These are phyloP conservation scores for Microdochium bolleyi DNA, from an alignment of 2,329 filamentous ascomycete genomes.

Conservation along the genomic window DNA sequence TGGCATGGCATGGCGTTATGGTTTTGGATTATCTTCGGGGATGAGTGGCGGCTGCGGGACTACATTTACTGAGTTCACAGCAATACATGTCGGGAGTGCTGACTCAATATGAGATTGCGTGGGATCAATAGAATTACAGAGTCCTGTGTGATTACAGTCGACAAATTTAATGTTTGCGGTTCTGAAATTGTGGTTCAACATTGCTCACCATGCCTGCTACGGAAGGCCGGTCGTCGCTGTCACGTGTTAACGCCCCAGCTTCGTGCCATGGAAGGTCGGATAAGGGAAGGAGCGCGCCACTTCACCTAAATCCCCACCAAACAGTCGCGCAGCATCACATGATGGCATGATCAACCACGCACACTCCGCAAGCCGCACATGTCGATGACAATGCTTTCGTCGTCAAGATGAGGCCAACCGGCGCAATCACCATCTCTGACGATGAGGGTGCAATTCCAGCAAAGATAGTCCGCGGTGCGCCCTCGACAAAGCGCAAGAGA, in stretches of 20 bases:
- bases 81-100: no score
- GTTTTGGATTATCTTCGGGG: constrained; percentile 2
- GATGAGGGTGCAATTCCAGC: background rate
- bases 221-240: background rate
- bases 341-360: no score
- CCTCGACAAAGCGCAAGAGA: constrained; percentile 14
- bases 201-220: no score
- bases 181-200: no score
- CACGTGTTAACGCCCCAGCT: background rate
- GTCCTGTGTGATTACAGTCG: background rate
- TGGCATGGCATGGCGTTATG: constrained; percentile 13
- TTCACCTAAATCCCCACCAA: background rate
- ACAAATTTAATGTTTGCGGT: no score
- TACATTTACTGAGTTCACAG: no score
- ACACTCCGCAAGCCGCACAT: background rate
- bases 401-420: background rate
- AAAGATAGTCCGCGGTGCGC: background rate
- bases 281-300: background rate
- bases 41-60: no score
- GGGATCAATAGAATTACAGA: no score
- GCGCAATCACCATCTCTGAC: constrained; percentile 1
- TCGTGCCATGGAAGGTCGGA: background rate
- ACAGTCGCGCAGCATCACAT: background rate
- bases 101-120: no score
- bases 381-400: background rate